Evolutionary conservation across 2,329 filamentous ascomycete species (phyloP), one percentile per base, ranked within the genome.

Genomic region (Neonectria punicea): DNA sequence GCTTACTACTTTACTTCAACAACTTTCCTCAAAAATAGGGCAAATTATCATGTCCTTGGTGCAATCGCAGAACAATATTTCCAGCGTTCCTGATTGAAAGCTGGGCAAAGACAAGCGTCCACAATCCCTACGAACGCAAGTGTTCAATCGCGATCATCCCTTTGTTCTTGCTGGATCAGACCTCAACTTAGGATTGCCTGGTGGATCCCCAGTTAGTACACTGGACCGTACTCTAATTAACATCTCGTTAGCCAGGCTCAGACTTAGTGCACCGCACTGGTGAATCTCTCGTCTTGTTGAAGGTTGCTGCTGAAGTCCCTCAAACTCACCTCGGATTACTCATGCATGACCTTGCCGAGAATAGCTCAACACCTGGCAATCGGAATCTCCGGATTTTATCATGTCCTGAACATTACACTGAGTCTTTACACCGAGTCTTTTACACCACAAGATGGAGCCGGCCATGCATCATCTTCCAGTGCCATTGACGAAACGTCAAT

Each of bases 211-310:
- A 16, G 30, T 22, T 53, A n/a, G 20, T 54, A 60, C 41, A 54
- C 50, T 47, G 50, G 50, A 60, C 50, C 50, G 43, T 50, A 54
- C 58, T 53, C 58, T 47, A 54, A 54, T 18, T 20, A 10, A 20
- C 34, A 39, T 30, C 32, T 30, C n/a, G 25, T 51, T 32, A 8
- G 39, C 46, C 28, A 53, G 46, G 58, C 50, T 47, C 39, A 60
- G 50, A 47, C 58, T 16, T 30, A 36, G 13, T 8, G 16, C 16
- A 28, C 22, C 22, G n/a, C 18, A 44, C 20, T 16, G 39, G n/a
- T 11, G n/a, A 43, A n/a, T n/a, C n/a, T 41, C 39, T 10, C n/a
- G 5, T 11, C n/a, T 9, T 14, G 39, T 18, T 9, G 39, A 41
- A 16, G 34, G 13, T 10, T 18, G 16, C 9, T 18, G 39, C n/a